Evolutionary conservation across 2,329 filamentous ascomycete species (phyloP), one percentile per base, ranked within the genome.

Genomic region (Curvularia sp.): DNA sequence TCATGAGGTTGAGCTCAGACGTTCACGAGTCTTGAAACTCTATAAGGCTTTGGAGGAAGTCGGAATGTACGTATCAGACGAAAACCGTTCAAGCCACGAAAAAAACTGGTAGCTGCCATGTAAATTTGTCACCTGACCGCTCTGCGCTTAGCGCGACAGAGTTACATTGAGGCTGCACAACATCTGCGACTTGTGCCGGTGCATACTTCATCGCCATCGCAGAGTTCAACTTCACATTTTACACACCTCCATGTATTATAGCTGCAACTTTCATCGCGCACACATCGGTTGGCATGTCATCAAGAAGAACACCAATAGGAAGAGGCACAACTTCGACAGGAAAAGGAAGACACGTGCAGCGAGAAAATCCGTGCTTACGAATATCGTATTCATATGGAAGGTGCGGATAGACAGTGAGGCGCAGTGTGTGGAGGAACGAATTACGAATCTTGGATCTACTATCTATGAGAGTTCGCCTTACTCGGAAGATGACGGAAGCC

Each of bases 401-500:
- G n/a, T 23, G 32, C 47, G 34, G 34, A 36, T 52, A 49, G 18
- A 36, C 41, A 30, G 30, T 13, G 5, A 39, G 48, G 48, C 53
- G 48, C 48, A 46, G 48, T 41, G 34, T 30, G 42, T 34, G 32
- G 23, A 47, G 28, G 27, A 43, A 21, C 21, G 18, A 1, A 28
- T 9, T 28, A n/a, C 15, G 51, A 23, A 47, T 49, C 32, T 54
- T 46, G 49, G 51, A 32, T 25, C 48, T 42, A 53, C 50, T 32
- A 38, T 32, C 19, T 47, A 25, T 48, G 43, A 53, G 1, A 50
- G 50, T 28, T 39, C 47, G 56, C 41, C 45, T 49, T 49, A 53
- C 21, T 55, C 66, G 67, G 66, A 58, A 63, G 59, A 46, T 48
- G 30, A 65, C 67, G 67, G 67, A 70, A 65, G 65, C 67, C 64